Conservation (phyloP, 2,329 filamentous ascomycete species). For the Penicillium sp. region DNA sequence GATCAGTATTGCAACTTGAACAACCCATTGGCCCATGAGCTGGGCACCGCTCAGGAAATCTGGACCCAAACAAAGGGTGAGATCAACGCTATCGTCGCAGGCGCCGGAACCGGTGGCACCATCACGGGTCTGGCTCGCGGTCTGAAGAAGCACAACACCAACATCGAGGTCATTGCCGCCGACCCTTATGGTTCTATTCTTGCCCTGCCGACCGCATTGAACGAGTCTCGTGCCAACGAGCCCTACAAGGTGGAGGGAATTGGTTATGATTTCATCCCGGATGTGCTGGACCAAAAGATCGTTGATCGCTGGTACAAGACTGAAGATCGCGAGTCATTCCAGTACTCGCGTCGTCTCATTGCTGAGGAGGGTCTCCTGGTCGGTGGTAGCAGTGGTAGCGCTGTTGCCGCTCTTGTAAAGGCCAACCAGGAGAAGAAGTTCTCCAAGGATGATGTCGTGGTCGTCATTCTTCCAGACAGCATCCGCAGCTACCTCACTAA, state of each 20-base stretch:
- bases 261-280: slow-evolving; percentile 96
- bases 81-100: slow-evolving; percentile 80
- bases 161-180: slow-evolving; percentile 86
- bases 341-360: slow-evolving; percentile 85
- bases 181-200: slow-evolving; percentile 92
- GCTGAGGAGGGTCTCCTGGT: slow-evolving; percentile 91
- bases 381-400: slow-evolving; percentile 89
- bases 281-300: slow-evolving; percentile 76
- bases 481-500: slow-evolving; percentile 97
- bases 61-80: slow-evolving; percentile 86
- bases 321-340: slow-evolving; percentile 85
- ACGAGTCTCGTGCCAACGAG: slow-evolving; percentile 76
- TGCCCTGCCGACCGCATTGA: slow-evolving; percentile 75
- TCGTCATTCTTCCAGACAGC: slow-evolving; percentile 90
- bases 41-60: slow-evolving; percentile 92
- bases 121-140: slow-evolving; percentile 87
- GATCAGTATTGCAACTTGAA: slow-evolving; percentile 93
- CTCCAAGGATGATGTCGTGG: slow-evolving; percentile 79
- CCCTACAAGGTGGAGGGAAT: slow-evolving; percentile 98
- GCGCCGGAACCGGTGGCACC: slow-evolving; percentile 92
- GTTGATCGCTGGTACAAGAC: slow-evolving; percentile 99
- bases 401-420: slow-evolving; percentile 76
- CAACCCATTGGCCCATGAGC: slow-evolving; percentile 91
- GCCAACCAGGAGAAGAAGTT: slow-evolving; percentile 76
- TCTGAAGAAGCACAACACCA: slow-evolving; percentile 78